A percentile compares a stretch with the other conserved stretches of the same genome.
Conservation (phyloP, 2,329 filamentous ascomycete species). For the Aurifilum marmelostoma region DNA sequence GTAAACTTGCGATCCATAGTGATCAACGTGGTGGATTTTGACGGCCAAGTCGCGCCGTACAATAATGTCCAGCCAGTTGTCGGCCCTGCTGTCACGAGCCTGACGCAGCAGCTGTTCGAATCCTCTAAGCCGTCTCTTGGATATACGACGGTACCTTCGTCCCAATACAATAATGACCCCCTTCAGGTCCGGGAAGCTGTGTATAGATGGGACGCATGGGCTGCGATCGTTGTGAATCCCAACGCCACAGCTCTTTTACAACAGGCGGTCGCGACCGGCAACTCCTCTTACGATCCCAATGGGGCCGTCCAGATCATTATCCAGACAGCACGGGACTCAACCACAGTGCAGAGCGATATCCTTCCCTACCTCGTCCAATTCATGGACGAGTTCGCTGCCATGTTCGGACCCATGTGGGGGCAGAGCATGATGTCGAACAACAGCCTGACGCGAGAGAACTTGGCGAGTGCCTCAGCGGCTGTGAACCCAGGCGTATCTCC, state of each 20-base stretch:
- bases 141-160: constrained; percentile 51
- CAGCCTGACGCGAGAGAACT: constrained; percentile 37
- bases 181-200: constrained; percentile 59
- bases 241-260: constrained; percentile 64
- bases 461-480: constrained; percentile 36
- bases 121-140: constrained; percentile 49
- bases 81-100: constrained; percentile 55
- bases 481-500: constrained; percentile 40
- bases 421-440: constrained; percentile 45
- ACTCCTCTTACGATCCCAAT: constrained; percentile 62
- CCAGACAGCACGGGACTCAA: constrained; percentile 59
- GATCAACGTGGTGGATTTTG: constrained; percentile 66
- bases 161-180: constrained; percentile 59
- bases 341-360: constrained; percentile 57
- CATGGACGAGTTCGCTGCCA: constrained; percentile 48
- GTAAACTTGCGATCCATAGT: constrained; percentile 51
- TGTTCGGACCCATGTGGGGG: constrained; percentile 53
- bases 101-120: constrained; percentile 47
- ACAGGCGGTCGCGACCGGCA: constrained; percentile 55
- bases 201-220: constrained; percentile 62
- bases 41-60: constrained; percentile 58
- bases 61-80: constrained; percentile 53
- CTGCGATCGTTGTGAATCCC: constrained; percentile 63
- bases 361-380: constrained; percentile 53
- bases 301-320: constrained; percentile 62